These are phyloP conservation scores for Metarhizium sp. DNA, from an alignment of 2,329 filamentous ascomycete genomes.

Conservation along the genomic window DNA sequence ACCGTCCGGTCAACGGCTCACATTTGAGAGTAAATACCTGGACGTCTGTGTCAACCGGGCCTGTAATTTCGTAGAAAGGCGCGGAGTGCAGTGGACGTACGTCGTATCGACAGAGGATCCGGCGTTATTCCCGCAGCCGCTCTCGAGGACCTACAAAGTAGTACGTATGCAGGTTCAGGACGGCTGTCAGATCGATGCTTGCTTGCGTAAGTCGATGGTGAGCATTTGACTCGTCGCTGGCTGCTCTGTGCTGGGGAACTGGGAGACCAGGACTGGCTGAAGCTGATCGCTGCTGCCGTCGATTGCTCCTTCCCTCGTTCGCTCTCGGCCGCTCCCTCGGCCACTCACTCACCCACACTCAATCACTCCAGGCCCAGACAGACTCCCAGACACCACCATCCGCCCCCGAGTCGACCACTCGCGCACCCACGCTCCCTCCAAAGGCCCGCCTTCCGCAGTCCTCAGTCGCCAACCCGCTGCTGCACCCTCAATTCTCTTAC, in stretches of 20 bases:
- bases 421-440: too few relatives aligned
- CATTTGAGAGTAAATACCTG: too few relatives aligned
- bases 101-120: neutral
- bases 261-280: neutral
- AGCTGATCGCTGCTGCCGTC: neutral
- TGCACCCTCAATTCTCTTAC: neutral
- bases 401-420: too few relatives aligned
- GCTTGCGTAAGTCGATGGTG: neutral
- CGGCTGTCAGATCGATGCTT: too few relatives aligned
- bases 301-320: neutral
- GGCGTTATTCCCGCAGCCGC: neutral
- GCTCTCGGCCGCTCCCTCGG: neutral
- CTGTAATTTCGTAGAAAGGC: too few relatives aligned
- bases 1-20: neutral
- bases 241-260: neutral
- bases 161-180: too few relatives aligned
- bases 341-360: neutral
- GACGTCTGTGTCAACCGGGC: too few relatives aligned
- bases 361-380: too few relatives aligned
- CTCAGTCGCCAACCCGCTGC: neutral
- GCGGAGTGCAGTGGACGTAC: too few relatives aligned
- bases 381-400: neutral
- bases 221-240: neutral
- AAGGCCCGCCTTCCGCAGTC: too few relatives aligned
- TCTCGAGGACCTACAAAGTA: neutral